Conservation (phyloP, 2,329 filamentous ascomycete species). For the Botrytis byssoidea region DNA sequence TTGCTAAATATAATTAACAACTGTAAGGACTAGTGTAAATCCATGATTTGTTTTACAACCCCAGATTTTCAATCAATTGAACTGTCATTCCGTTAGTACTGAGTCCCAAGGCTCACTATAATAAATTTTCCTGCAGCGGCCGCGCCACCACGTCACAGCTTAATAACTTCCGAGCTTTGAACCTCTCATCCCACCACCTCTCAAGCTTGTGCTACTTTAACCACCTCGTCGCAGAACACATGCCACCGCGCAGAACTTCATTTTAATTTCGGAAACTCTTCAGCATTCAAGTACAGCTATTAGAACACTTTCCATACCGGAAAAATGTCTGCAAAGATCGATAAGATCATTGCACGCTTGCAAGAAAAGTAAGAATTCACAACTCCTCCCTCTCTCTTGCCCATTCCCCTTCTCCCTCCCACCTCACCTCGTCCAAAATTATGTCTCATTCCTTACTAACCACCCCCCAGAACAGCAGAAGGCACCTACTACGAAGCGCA, state of each 20-base stretch:
- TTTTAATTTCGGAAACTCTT: neutral
- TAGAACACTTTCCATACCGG: neutral
- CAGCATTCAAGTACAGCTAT: neutral
- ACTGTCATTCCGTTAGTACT: neutral
- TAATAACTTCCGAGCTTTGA: neutral
- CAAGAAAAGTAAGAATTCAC: constrained; percentile 63
- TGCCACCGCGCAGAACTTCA: neutral
- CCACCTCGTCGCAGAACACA: neutral
- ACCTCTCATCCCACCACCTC: neutral
- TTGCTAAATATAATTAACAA: neutral
- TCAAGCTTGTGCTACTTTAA: neutral
- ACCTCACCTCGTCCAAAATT: constrained; percentile 1
- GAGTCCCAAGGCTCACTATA: neutral
- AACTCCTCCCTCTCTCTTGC: neutral
- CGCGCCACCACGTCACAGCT: constrained; percentile 15
- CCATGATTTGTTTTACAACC: neutral
- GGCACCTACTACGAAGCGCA: constrained; percentile 97
- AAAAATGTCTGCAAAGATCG: constrained; percentile 55
- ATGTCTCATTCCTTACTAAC: constrained; percentile 19
- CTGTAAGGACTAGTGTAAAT: no score
- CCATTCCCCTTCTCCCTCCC: constrained; percentile 23
- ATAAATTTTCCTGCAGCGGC: neutral
- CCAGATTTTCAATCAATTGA: neutral
- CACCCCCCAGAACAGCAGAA: constrained; percentile 70
- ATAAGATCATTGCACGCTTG: constrained; percentile 71